Conservation (phyloP, 441 rosid genomes). For the Gossypium davidsonii region DNA sequence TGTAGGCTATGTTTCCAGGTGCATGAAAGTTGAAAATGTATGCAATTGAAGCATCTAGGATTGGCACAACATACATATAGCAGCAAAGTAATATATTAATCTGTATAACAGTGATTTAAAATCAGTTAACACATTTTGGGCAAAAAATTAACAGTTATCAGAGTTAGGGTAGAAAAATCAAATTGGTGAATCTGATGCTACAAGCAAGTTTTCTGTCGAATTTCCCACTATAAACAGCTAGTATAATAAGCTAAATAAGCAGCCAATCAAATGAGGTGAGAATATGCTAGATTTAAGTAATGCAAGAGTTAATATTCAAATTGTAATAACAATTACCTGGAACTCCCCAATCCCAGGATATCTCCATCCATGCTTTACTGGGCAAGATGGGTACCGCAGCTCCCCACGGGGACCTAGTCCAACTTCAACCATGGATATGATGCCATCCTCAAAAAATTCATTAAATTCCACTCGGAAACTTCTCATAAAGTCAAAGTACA, state of each 20-base stretch:
- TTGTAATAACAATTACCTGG: constrained; percentile 51
- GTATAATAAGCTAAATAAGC: background rate
- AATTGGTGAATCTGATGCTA: background rate
- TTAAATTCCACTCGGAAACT: constrained; percentile 87
- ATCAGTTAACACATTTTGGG: background rate
- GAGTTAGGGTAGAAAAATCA: background rate
- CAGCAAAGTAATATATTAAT: background rate
- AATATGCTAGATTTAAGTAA: background rate
- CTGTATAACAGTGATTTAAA: background rate
- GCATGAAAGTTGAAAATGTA: background rate
- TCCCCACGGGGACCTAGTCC: constrained; percentile 99
- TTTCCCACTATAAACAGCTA: background rate
- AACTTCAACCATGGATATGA: constrained; percentile 76
- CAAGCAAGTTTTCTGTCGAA: background rate
- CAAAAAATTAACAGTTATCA: too few relatives aligned
- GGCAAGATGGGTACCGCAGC: constrained; percentile 87
- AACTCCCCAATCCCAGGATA: constrained; percentile 98
- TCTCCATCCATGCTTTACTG: constrained; percentile 99
- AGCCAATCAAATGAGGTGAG: background rate
- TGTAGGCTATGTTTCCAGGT: background rate
- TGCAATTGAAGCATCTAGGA: background rate
- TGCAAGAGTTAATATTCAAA: background rate
- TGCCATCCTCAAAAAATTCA: constrained; percentile 61
- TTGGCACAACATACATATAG: background rate
- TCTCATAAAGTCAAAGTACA: constrained; percentile 97